phyloP scores from a whole-genome alignment of 108 stramenopile genomes.

The Seminavis robusta region DNA sequence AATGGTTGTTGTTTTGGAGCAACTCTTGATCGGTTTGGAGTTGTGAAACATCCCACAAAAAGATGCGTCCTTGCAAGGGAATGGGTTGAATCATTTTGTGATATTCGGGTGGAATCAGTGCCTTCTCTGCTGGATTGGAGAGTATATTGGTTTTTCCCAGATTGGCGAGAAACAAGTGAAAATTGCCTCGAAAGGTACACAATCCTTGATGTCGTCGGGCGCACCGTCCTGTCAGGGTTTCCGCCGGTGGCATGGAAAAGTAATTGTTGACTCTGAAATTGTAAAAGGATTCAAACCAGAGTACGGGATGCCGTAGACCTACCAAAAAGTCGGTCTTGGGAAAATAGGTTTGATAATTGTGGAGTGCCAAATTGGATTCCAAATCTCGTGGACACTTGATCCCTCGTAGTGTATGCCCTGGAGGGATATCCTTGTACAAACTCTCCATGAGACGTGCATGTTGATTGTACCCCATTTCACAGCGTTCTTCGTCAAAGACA shows the following conservation, averaged over 20 bases:
- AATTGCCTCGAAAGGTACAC: slow-evolving; percentile 67
- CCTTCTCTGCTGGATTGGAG: slow-evolving; percentile 18
- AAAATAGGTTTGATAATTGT: slow-evolving; percentile 35
- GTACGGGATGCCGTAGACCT: slow-evolving; percentile 67
- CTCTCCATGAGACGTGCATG: slow-evolving; percentile 30
- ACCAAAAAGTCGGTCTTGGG: slow-evolving; percentile 65
- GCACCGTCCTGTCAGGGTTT: slow-evolving; percentile 34
- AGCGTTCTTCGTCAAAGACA: slow-evolving; percentile 45
- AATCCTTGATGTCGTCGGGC: slow-evolving; percentile 23
- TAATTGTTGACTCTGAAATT: slow-evolving; percentile 66
- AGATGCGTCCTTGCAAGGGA: too few species aligned
- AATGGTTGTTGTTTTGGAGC: slow-evolving; percentile 1
- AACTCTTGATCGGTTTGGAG: too few species aligned
- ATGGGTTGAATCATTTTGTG: not conserved
- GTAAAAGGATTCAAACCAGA: slow-evolving; percentile 76
- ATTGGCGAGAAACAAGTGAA: slow-evolving; percentile 49
- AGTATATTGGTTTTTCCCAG: slow-evolving; percentile 28
- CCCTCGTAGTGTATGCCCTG: slow-evolving; percentile 11
- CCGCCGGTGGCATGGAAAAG: slow-evolving; percentile 39
- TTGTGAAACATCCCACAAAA: too few species aligned
- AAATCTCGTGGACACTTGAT: slow-evolving; percentile 54
- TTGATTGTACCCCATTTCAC: slow-evolving; percentile 39
- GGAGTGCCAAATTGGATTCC: slow-evolving; percentile 23
- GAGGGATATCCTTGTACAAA: slow-evolving; percentile 20
- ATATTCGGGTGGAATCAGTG: not conserved